Evolutionary conservation across 2,329 filamentous ascomycete genomes (phyloP), one percentile per base, ranked within the genome.

Genomic region (Botryotinia calthae): DNA sequence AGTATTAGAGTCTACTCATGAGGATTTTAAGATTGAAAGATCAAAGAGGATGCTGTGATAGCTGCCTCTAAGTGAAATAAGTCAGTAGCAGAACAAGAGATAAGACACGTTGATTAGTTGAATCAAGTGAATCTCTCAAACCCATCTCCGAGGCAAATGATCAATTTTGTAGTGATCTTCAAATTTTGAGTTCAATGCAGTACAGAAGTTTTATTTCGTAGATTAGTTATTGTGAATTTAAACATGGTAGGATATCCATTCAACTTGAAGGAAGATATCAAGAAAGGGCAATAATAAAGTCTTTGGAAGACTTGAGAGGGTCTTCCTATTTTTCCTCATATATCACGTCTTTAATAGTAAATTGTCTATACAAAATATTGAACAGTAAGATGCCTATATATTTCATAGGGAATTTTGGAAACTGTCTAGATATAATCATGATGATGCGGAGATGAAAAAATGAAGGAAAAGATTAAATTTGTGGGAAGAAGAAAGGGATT

Each of bases 331-430:
- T 16, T 28, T 2, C n/a, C 9, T 28, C 9, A 2, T 54, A 28
- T 28, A 16, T 14, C 28, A 6, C 14, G 4, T 54, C 14, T 28
- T n/a, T 54, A 54, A 18, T n/a, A 28, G 6, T 16, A 18, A 54
- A 14, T 0, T 54, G 1, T 18, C n/a, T 54, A 18, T 18, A 54
- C n/a, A n/a, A n/a, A n/a, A n/a, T n/a, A n/a, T n/a, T n/a, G n/a
- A 54, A 18, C 16, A 28, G 6, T 16, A 18, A 54, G n/a, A 1
- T 54, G 1, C 28, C n/a, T 54, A 18, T 18, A 54, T 28, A 28
- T 16, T 8, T n/a, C 2, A 0, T 9, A 1, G 4, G 2, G 7
- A 4, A 10, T 16, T 7, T 6, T 54, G 6, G 1, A 18, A 7
- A 18, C n/a, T 18, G 28, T 54, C 14, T 54, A 54, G 18, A 4